Evolutionary conservation across 2,329 filamentous ascomycete species (phyloP), one percentile per base, ranked within the genome.

Genomic region (Cadophora malorum): DNA sequence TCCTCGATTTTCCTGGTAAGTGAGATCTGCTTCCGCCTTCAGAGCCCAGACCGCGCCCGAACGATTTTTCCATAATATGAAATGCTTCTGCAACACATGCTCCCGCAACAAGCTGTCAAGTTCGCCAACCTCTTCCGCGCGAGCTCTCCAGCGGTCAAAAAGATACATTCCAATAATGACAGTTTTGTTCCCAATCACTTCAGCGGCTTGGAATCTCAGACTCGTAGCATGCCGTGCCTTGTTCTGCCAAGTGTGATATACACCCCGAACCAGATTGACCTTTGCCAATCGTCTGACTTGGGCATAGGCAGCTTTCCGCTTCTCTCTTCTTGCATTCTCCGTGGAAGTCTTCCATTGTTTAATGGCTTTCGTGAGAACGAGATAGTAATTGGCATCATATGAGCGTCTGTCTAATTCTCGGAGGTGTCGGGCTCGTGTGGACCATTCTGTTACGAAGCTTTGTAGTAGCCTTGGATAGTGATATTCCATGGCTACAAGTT

Each of bases 131-230:
- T 78, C 73, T 56, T 74, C 73, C 4, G 72, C 64, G 56, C 70
- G 70, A 33, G 69, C 73, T 50, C 74, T 72, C 77, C 77, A 79
- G 56, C 72, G 71, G 62, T 78, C 73, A 60, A 78, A 78, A 25
- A 73, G 68, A 25, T 76, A 64, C 72, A 76, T 75, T 28, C 73
- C 75, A 61, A 71, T 63, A 35, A 75, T 72, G 8, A 75, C 67
- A 58, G 64, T 67, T 33, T 72, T 75, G 64, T 74, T 78, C 9
- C 71, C 63, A 23, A 63, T 65, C 10, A 75, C 61, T 25, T 74
- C 71, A 19, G 47, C 10, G 61, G 75, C 76, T 63, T 73, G 73
- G 16, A 74, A 73, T 31, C 79, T 74, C 65, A 72, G 74, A 23
- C 72, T 73, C 25, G 77, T 47, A 16, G 74, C 64, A 45, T 72